Evolutionary conservation across 306 rosid species (phyloP).

Genomic region (Psophocarpus tetragonolobus): DNA sequence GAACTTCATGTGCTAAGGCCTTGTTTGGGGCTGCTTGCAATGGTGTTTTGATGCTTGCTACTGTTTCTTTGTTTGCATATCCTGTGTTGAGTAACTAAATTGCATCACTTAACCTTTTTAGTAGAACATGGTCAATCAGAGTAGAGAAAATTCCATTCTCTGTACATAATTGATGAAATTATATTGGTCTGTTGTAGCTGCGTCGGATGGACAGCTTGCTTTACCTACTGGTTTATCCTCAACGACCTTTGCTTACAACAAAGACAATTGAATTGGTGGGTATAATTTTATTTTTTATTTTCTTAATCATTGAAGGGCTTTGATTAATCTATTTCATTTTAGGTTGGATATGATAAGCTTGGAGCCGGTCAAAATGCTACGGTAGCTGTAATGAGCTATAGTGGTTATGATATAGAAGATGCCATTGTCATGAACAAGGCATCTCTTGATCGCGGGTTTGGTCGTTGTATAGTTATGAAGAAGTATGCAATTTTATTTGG

Average conservation of each 20-base stretch:
- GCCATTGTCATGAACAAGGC: constrained; percentile 98
- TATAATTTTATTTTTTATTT: constrained; percentile 34
- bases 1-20: too few relatives aligned
- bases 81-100: neutral
- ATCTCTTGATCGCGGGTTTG: constrained; percentile 98
- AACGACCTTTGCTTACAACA: constrained; percentile 88
- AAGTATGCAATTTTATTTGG: constrained; percentile 45
- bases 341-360: constrained; percentile 97
- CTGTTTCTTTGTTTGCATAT: constrained; percentile 27
- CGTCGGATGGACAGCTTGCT: constrained; percentile 79
- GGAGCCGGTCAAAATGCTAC: constrained; percentile 99
- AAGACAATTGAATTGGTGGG: constrained; percentile 92
- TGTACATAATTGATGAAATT: neutral
- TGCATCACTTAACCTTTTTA: neutral
- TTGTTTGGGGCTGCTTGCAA: too few relatives aligned
- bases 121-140: neutral
- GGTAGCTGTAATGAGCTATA: constrained; percentile 97
- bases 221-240: constrained; percentile 93
- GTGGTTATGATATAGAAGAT: constrained; percentile 99
- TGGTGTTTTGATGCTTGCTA: neutral
- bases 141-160: constrained; percentile 7
- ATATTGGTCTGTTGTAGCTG: constrained; percentile 50
- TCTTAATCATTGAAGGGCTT: neutral
- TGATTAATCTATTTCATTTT: constrained; percentile 33
- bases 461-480: constrained; percentile 95